These are phyloP conservation scores for Amaranthus cruentus DNA, from an alignment of 148 eudicot species.

Conservation along the genomic window DNA sequence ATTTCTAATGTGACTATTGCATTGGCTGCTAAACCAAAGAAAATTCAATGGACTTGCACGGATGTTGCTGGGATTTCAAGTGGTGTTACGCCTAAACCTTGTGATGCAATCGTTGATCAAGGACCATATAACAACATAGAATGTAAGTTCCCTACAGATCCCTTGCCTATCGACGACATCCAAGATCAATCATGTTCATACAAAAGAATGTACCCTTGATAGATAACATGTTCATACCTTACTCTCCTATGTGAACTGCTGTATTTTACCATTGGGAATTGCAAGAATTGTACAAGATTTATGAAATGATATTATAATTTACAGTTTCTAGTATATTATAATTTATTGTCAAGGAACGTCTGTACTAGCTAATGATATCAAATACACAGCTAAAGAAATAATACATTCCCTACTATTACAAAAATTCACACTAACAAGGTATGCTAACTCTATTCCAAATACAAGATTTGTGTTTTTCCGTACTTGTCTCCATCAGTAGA, in stretches of 20 bases:
- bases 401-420: too few relatives aligned
- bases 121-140: conserved; percentile 23
- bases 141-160: conserved; percentile 64
- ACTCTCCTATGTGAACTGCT: background rate
- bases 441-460: too few relatives aligned
- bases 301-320: background rate
- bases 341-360: too few relatives aligned
- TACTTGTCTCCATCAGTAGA: too few relatives aligned
- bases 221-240: background rate
- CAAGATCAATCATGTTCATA: conserved; percentile 51
- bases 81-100: conserved; percentile 61
- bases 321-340: background rate
- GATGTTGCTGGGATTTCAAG: conserved; percentile 67
- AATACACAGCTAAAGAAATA: too few relatives aligned
- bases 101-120: conserved; percentile 50
- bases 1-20: conserved; percentile 76
- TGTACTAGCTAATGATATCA: too few relatives aligned
- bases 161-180: conserved; percentile 55
- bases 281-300: conserved; percentile 4
- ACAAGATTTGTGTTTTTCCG: too few relatives aligned
- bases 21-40: conserved; percentile 54
- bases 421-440: too few relatives aligned
- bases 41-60: conserved; percentile 72
- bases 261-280: conserved; percentile 1
- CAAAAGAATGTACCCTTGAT: conserved; percentile 18